Evolutionary conservation across 805 yeast genomes (phyloP).

Genomic region (Ogataea zsoltii): DNA sequence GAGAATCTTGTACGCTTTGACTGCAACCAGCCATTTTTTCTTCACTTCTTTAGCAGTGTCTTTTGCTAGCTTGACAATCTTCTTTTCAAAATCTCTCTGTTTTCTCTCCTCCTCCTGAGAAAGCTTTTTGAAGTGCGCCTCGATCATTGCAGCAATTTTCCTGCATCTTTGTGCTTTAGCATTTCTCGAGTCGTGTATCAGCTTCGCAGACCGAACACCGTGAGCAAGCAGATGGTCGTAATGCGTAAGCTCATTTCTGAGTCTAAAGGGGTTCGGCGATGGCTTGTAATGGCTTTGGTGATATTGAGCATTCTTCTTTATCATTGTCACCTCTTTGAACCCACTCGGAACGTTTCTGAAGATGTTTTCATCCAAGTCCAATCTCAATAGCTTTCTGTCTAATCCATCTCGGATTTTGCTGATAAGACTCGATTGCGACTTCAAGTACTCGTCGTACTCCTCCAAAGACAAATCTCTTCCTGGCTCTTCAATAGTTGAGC

Average conservation of each 20-base stretch:
- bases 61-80: conserved; percentile 69
- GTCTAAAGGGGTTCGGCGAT: conserved; percentile 44
- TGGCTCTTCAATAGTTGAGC: conserved; percentile 53
- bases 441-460: conserved; percentile 61
- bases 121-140: conserved; percentile 79
- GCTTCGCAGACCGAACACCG: conserved; percentile 66
- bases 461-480: conserved; percentile 49
- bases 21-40: conserved; percentile 89
- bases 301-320: conserved; percentile 33
- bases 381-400: conserved; percentile 40
- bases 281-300: conserved; percentile 32
- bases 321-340: conserved; percentile 38
- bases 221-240: conserved; percentile 78
- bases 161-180: conserved; percentile 67
- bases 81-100: conserved; percentile 71
- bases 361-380: conserved; percentile 44
- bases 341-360: conserved; percentile 51
- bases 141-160: conserved; percentile 79
- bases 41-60: conserved; percentile 81
- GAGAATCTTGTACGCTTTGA: conserved; percentile 70
- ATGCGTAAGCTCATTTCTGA: conserved; percentile 46
- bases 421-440: conserved; percentile 49
- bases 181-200: conserved; percentile 65
- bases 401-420: conserved; percentile 49
- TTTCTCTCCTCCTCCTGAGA: conserved; percentile 87